These are phyloP conservation scores for Cyathus striatus DNA, from an alignment of 768 basidiomycete genomes.

Conservation along the genomic window DNA sequence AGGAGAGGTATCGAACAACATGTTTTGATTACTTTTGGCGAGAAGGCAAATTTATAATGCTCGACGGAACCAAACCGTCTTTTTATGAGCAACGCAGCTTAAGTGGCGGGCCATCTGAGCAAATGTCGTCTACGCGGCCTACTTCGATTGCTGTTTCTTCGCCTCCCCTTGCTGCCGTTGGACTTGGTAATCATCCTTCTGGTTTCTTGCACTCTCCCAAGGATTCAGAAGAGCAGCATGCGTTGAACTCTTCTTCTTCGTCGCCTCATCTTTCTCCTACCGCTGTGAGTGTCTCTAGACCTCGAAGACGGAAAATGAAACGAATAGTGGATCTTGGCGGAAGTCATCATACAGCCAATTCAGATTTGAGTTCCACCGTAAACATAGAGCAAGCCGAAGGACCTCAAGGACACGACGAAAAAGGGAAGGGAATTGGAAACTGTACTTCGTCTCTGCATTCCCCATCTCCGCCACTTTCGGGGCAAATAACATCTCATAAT, in stretches of 20 bases:
- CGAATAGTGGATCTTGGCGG: conserved; percentile 77
- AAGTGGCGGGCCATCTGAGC: conserved; percentile 40
- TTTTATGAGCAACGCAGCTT: conserved; percentile 69
- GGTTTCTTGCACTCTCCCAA: conserved; percentile 12
- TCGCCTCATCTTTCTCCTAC: conserved; percentile 40
- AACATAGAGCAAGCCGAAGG: conserved; percentile 23
- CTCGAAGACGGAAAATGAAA: conserved; percentile 58
- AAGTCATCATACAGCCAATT: conserved; percentile 30
- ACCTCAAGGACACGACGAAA: conserved; percentile 7
- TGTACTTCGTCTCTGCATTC: no score
- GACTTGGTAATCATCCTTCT: conserved; percentile 24
- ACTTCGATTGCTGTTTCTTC: conserved; percentile 42
- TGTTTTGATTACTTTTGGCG: conserved; percentile 84
- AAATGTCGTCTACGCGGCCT: conserved; percentile 45
- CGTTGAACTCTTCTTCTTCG: conserved; percentile 34
- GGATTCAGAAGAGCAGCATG: conserved; percentile 19
- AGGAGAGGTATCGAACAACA: conserved; percentile 68
- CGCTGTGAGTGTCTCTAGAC: conserved; percentile 30
- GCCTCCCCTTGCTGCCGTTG: conserved; percentile 59
- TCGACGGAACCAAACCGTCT: conserved; percentile 71
- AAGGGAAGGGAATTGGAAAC: conserved; percentile 12
- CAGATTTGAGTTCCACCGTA: conserved; percentile 20
- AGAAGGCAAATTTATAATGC: conserved; percentile 71
- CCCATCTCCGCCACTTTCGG: conserved; percentile 12
- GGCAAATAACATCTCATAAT: conserved; percentile 14